Base-by-base conservation (phyloP, 345 rosid genomes). In the Clausena lansium region DNA sequence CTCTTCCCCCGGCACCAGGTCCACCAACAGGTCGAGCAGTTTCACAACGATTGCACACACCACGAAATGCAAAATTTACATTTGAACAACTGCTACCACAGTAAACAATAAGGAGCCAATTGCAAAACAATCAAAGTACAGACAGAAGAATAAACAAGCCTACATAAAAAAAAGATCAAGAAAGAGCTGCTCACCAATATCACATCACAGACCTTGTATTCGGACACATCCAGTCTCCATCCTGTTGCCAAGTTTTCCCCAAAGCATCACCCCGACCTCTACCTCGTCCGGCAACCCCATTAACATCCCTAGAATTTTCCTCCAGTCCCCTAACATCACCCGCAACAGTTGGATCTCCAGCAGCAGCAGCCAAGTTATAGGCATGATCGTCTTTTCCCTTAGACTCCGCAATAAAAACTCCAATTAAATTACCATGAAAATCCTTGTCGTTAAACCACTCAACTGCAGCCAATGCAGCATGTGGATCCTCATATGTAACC, bases 201-300 rank as follows among this genome's bases (percentile, higher is more conserved):
- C 94, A 94, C 88, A 96, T 88, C 98, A 96, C 98, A 94, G 98
- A 94, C 99, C 99, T 96, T 94, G 98, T 92, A 94, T 96, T 96
- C 39, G 98, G 95, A 88, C 99, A 96, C 83, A 86, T 71, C 99
- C 99, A 96, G 81, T 96, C 98, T 82, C 98, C 99, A 8, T 96
- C 99, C 82, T 94, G 99, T 78, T 90, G 91, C 98, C 98, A 94
- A 17, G 90, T 86, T 86, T 94, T 92, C 38, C 89, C 99, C 0
- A 91, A 76, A 82, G 91, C 87, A 81, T 94, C 98, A 66, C 75
- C 87, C 75, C 86, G 90, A 71, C 97, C 98, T 88, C 92, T 90
- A 66, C 95, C 99, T 61, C 80, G 87, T 74, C 91, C 98, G 77
- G 76, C 83, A 82, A 73, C 90, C 20, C 70, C 97, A 82, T 86